phyloP scores from a whole-genome alignment of 2,329 filamentous ascomycete genomes.

The Hirsutella thompsonii region DNA sequence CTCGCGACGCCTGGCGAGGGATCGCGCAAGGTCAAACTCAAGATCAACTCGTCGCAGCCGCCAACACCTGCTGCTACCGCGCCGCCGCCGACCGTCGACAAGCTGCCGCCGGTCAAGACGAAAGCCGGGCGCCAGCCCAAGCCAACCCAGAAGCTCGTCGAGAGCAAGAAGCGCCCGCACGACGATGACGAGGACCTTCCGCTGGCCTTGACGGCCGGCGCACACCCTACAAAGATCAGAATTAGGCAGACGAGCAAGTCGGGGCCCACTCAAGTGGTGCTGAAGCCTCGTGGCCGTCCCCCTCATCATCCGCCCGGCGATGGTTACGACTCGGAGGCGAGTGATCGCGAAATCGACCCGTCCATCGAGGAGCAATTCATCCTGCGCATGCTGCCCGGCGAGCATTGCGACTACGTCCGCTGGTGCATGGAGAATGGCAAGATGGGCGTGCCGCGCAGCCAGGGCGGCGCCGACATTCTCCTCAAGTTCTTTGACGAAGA shows the following conservation, averaged over 20 bases:
- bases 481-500: slow-evolving; percentile 70
- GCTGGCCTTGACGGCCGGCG: slow-evolving; percentile 11
- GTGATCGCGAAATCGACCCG: slow-evolving; percentile 78
- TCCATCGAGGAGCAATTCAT: slow-evolving; percentile 83
- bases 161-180: slow-evolving; percentile 48
- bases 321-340: slow-evolving; percentile 92
- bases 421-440: slow-evolving; percentile 63
- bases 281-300: slow-evolving; percentile 55
- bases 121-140: slow-evolving; percentile 48
- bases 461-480: slow-evolving; percentile 63
- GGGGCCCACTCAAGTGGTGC: slow-evolving; percentile 23
- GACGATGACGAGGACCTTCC: slow-evolving; percentile 38
- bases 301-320: slow-evolving; percentile 65
- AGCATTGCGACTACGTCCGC: slow-evolving; percentile 73
- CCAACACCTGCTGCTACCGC: slow-evolving; percentile 16
- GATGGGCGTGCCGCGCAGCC: slow-evolving; percentile 51
- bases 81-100: background rate
- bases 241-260: slow-evolving; percentile 27
- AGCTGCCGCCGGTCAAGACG: slow-evolving; percentile 27
- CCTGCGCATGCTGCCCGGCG: slow-evolving; percentile 74
- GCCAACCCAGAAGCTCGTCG: slow-evolving; percentile 42
- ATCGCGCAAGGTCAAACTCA: slow-evolving; percentile 27
- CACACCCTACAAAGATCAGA: slow-evolving; percentile 37
- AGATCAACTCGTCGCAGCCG: slow-evolving; percentile 25
- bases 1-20: slow-evolving; percentile 16